A percentile compares a stretch with the other conserved stretches of the same genome.
Evolutionary conservation across 2,329 filamentous ascomycete species (phyloP).

Genomic region (Daldinia eschscholtzii): DNA sequence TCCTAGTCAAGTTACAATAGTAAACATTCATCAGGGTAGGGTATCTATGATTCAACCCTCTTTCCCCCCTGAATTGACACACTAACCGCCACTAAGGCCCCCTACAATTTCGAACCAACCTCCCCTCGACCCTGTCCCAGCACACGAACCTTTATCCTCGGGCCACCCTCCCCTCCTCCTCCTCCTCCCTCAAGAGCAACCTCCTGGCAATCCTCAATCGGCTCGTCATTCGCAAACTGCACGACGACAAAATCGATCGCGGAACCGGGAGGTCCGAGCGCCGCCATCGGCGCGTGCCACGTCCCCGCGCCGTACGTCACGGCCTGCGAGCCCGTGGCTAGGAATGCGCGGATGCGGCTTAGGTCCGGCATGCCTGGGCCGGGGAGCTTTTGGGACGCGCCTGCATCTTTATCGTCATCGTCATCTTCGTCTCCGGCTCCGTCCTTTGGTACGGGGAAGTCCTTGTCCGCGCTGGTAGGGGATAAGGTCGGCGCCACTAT

Average conservation of each 20-base stretch:
- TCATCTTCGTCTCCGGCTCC: too few relatives aligned
- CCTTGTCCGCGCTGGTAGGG: conserved; percentile 49
- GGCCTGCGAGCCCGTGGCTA: conserved; percentile 81
- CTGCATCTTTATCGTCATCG: too few relatives aligned
- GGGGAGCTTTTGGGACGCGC: conserved; percentile 54
- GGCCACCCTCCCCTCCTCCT: conserved; percentile 47
- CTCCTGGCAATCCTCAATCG: conserved; percentile 89
- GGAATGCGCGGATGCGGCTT: conserved; percentile 76
- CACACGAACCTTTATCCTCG: conserved; percentile 49
- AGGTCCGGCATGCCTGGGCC: conserved; percentile 80
- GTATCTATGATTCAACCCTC: neutral
- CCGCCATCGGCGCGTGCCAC: conserved; percentile 97
- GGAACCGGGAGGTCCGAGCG: conserved; percentile 70
- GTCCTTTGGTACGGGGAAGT: conserved; percentile 55
- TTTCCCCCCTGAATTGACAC: neutral
- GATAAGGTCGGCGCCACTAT: conserved; percentile 84
- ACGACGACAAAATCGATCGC: conserved; percentile 88
- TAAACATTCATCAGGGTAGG: neutral
- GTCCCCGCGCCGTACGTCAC: conserved; percentile 93
- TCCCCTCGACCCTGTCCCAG: neutral
- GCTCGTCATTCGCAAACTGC: conserved; percentile 88
- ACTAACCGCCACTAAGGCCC: neutral
- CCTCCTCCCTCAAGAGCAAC: conserved; percentile 58
- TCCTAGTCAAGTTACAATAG: neutral
- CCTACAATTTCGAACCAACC: conserved; percentile 35